A percentile compares a stretch with the other conserved stretches of the same genome.
phyloP scores from a whole-genome alignment of 306 rosid species.

The peach (Prunus persica) region Prunus_persica_NCBIv2 NC_034013.1:18371501-18372000 shows the following conservation, averaged over 20 bases:
- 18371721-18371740: conserved; percentile 6
- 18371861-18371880: not conserved
- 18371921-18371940: no score
- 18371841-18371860: conserved; percentile 29
- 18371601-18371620: not conserved
- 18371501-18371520: not conserved
- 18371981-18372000: no score
- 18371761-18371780: conserved; percentile 18
- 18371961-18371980: no score
- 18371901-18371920: conserved; percentile 13
- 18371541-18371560: no score
- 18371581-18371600: not conserved
- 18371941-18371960: no score
- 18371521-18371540: not conserved
- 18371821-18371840: conserved; percentile 39
- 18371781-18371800: conserved; percentile 36
- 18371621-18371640: not conserved
- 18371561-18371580: not conserved
- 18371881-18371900: conserved; percentile 21
- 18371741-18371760: conserved; percentile 3
- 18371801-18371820: conserved; percentile 33
- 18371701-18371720: conserved; percentile 16
- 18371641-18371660: conserved; percentile 10
- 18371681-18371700: not conserved
- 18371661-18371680: conserved; percentile 24